These are phyloP conservation scores for Lentinula guzmanii DNA, from an alignment of 768 basidiomycete genomes.

Conservation along the genomic window DNA sequence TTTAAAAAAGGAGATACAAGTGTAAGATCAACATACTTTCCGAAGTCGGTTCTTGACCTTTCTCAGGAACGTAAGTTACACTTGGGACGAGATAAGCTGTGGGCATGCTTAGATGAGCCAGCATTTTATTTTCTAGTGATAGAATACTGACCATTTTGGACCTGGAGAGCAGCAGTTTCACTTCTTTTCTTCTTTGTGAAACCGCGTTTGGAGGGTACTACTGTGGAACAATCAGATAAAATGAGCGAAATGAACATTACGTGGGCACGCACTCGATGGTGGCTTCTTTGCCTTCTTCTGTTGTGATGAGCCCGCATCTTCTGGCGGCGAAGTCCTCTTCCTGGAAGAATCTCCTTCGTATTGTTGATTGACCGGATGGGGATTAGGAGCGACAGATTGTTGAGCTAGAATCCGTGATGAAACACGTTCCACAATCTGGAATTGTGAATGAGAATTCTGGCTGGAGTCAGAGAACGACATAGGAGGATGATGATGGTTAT, in stretches of 20 bases:
- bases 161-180: slow-evolving; percentile 60
- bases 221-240: neutral
- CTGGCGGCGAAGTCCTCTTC: neutral
- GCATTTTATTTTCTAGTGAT: neutral
- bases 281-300: neutral
- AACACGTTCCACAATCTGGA: neutral
- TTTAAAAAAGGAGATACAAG: neutral
- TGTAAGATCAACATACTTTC: slow-evolving; percentile 25
- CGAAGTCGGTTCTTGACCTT: slow-evolving; percentile 39
- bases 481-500: neutral
- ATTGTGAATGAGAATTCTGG: neutral
- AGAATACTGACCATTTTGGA: slow-evolving; percentile 49
- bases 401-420: neutral
- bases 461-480: neutral
- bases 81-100: slow-evolving; percentile 41
- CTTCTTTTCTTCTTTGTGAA: slow-evolving; percentile 69
- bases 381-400: neutral
- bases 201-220: slow-evolving; percentile 50
- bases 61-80: slow-evolving; percentile 37
- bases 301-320: neutral
- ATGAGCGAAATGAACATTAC: neutral
- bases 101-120: slow-evolving; percentile 8
- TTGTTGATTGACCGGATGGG: neutral
- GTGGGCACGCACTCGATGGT: neutral
- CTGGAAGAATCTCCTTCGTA: neutral